These are phyloP conservation scores for Trichoderma aggressivum DNA, from an alignment of 2,329 filamentous ascomycete species.

Conservation along the genomic window DNA sequence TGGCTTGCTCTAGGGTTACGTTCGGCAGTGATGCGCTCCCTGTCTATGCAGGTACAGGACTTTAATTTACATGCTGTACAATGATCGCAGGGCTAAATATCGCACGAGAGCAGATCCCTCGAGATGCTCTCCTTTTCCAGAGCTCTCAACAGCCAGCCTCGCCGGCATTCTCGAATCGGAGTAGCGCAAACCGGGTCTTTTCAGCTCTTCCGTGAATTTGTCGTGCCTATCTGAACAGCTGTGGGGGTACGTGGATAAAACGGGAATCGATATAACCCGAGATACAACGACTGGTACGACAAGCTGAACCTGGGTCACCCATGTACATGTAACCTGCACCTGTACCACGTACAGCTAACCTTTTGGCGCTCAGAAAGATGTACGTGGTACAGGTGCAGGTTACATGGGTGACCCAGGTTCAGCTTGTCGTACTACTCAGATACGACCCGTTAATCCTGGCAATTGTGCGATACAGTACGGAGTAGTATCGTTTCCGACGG, in stretches of 20 bases:
- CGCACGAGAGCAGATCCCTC: background rate
- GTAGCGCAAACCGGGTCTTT: background rate
- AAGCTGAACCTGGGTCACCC: no score
- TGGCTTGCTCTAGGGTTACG: background rate
- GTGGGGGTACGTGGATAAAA: background rate
- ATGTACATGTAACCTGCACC: no score
- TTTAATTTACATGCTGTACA: background rate
- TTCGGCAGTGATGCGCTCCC: background rate
- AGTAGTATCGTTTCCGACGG: background rate
- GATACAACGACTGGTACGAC: no score
- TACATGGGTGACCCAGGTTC: no score
- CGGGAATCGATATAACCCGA: background rate
- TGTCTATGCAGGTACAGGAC: constrained; percentile 1
- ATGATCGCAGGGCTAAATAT: background rate
- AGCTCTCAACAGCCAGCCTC: background rate
- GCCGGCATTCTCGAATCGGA: background rate
- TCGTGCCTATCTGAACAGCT: background rate
- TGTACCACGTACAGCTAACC: no score
- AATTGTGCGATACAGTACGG: background rate
- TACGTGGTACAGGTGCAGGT: no score
- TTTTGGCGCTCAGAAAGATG: no score
- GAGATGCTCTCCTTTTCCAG: background rate
- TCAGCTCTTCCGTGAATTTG: background rate
- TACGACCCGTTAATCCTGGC: background rate
- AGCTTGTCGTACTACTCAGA: no score